A percentile compares a stretch with the other conserved stretches of the same genome.
Conservation (phyloP, 345 rosid genomes). For the Syzygium grande region DNA sequence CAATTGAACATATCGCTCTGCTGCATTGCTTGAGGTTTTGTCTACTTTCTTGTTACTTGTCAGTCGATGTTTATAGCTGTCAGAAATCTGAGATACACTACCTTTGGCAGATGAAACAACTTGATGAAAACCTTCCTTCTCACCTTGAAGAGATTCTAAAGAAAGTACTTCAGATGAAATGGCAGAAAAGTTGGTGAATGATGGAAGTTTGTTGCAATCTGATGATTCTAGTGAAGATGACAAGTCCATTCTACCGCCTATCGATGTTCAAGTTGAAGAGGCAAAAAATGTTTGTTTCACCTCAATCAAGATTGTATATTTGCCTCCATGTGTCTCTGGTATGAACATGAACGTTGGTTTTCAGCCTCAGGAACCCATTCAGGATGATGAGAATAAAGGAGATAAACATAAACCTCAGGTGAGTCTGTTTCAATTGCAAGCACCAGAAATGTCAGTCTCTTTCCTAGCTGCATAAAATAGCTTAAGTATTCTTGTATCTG, state of each 20-base stretch:
- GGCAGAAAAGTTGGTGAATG: slow-evolving; percentile 6
- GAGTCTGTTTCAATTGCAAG: not conserved
- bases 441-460: not conserved
- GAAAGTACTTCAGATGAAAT: slow-evolving; percentile 14
- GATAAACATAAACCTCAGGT: slow-evolving; percentile 48
- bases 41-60: not conserved
- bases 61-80: not conserved
- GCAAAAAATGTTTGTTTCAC: slow-evolving; percentile 11
- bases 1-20: not conserved
- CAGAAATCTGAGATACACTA: not conserved
- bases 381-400: slow-evolving; percentile 7
- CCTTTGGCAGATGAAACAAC: slow-evolving; percentile 47
- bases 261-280: slow-evolving; percentile 10
- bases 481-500: not conserved
- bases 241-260: not conserved
- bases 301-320: not conserved
- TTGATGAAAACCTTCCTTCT: slow-evolving; percentile 54
- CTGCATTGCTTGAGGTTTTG: not conserved
- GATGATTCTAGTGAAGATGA: slow-evolving; percentile 14
- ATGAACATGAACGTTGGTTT: not conserved
- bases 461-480: not conserved
- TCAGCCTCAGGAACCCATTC: slow-evolving; percentile 9
- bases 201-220: slow-evolving; percentile 12
- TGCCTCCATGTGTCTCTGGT: not conserved
- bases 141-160: slow-evolving; percentile 51